These are phyloP conservation scores for Combretum micranthum DNA, from an alignment of 345 rosid genomes.

Conservation along the genomic window DNA sequence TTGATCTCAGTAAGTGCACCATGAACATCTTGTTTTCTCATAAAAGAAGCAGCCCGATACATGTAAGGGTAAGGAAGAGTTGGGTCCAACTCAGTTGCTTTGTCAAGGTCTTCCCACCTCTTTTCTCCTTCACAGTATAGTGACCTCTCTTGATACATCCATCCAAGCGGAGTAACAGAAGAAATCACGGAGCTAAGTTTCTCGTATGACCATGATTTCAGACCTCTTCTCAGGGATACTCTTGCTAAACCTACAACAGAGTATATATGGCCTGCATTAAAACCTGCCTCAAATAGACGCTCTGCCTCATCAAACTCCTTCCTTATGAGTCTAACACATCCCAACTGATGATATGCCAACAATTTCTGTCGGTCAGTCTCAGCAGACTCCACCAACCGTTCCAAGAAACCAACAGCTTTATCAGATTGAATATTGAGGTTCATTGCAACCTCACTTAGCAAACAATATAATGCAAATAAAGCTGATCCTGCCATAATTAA, in stretches of 20 bases:
- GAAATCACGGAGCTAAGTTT: slow-evolving; percentile 74
- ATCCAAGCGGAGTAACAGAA: slow-evolving; percentile 58
- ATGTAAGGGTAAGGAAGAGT: slow-evolving; percentile 93
- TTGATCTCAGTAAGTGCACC: slow-evolving; percentile 88
- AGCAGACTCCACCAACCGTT: slow-evolving; percentile 61
- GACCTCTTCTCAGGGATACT: slow-evolving; percentile 57
- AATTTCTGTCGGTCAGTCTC: slow-evolving; percentile 61
- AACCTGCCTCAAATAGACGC: slow-evolving; percentile 56
- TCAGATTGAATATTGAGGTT: slow-evolving; percentile 63
- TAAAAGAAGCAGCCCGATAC: slow-evolving; percentile 76
- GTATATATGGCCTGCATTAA: slow-evolving; percentile 64
- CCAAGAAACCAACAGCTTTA: slow-evolving; percentile 57
- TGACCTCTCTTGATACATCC: slow-evolving; percentile 99
- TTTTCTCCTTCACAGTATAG: slow-evolving; percentile 70
- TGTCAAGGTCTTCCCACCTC: slow-evolving; percentile 78
- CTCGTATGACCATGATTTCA: slow-evolving; percentile 57
- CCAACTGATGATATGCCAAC: slow-evolving; percentile 86
- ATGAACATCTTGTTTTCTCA: slow-evolving; percentile 69
- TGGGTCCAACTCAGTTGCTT: slow-evolving; percentile 83
- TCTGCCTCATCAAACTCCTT: slow-evolving; percentile 83
- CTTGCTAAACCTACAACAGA: slow-evolving; percentile 89
- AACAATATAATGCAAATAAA: slow-evolving; percentile 69
- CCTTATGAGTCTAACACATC: slow-evolving; percentile 74
- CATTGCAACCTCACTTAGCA: slow-evolving; percentile 84
- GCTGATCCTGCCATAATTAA: slow-evolving; percentile 75